These are phyloP conservation scores for Sporisorium graminicola DNA, from an alignment of 1,284 basidiomycete species.

Conservation along the genomic window DNA sequence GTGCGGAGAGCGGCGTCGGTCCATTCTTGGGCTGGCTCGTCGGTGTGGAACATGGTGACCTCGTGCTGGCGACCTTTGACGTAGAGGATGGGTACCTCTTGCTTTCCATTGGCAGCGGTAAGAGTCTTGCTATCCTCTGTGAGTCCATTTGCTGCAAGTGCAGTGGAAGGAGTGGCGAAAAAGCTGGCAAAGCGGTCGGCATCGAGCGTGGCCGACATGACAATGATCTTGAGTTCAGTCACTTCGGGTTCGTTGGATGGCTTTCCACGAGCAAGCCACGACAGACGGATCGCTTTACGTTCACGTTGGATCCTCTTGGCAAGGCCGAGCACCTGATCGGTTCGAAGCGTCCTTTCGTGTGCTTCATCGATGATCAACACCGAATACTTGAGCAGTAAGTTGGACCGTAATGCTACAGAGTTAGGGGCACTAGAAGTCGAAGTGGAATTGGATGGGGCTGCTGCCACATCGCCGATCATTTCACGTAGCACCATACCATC, in stretches of 20 bases:
- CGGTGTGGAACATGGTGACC: slow-evolving; percentile 77
- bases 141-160: slow-evolving; percentile 16
- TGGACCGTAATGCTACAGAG: slow-evolving; percentile 24
- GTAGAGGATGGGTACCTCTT: slow-evolving; percentile 81
- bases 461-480: slow-evolving; percentile 74
- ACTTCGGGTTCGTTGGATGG: slow-evolving; percentile 67
- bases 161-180: slow-evolving; percentile 73
- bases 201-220: slow-evolving; percentile 98
- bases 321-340: slow-evolving; percentile 91
- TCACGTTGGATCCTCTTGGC: slow-evolving; percentile 76
- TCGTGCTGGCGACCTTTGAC: slow-evolving; percentile 92
- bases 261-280: slow-evolving; percentile 49
- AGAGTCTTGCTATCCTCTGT: neutral
- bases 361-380: slow-evolving; percentile 95
- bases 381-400: slow-evolving; percentile 83
- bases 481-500: slow-evolving; percentile 97
- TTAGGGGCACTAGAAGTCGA: neutral
- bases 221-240: slow-evolving; percentile 81
- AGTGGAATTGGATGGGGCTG: slow-evolving; percentile 1
- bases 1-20: slow-evolving; percentile 88
- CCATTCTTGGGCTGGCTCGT: slow-evolving; percentile 83
- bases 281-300: slow-evolving; percentile 73
- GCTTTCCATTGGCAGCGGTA: slow-evolving; percentile 19
- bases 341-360: slow-evolving; percentile 93
- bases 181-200: slow-evolving; percentile 92